A percentile compares a stretch with the other conserved stretches of the same genome.
These are phyloP conservation scores for Aspergillus bombycis DNA, from an alignment of 2,329 filamentous ascomycete genomes.

Conservation along the genomic window DNA sequence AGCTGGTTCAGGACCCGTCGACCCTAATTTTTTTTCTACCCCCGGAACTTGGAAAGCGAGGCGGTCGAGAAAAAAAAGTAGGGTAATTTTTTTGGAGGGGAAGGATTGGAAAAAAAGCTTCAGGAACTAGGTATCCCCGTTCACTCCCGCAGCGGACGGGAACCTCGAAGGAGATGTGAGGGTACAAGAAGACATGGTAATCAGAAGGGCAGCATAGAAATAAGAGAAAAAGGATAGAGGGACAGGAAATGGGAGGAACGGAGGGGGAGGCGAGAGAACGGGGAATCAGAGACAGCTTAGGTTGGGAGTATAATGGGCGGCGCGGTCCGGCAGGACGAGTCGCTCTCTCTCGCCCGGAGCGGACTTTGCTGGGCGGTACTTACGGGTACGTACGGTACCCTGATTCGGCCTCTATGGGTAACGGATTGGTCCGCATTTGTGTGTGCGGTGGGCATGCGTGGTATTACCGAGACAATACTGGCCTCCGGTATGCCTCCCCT, in stretches of 20 bases:
- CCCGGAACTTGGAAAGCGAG: constrained; percentile 19
- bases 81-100: constrained; percentile 32
- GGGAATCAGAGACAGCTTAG: constrained; percentile 22
- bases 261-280: constrained; percentile 27
- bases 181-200: constrained; percentile 42
- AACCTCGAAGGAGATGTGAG: constrained; percentile 35
- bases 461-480: constrained; percentile 9
- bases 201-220: constrained; percentile 27
- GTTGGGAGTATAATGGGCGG: constrained; percentile 33
- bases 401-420: not conserved
- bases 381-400: constrained; percentile 2
- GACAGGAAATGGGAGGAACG: constrained; percentile 20
- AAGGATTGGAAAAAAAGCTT: constrained; percentile 18
- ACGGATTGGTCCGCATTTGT: constrained; percentile 1
- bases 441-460: not conserved
- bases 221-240: constrained; percentile 24
- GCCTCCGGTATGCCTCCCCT: not conserved
- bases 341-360: constrained; percentile 16
- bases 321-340: constrained; percentile 32
- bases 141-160: constrained; percentile 51
- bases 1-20: constrained; percentile 19
- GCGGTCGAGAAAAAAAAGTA: constrained; percentile 30
- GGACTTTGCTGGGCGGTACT: constrained; percentile 13
- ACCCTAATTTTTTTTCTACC: constrained; percentile 17
- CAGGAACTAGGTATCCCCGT: constrained; percentile 42